A percentile compares a stretch with the other conserved stretches of the same genome.
phyloP scores from a whole-genome alignment of 805 yeast species.

The Metschnikowia peoriensis region DNA sequence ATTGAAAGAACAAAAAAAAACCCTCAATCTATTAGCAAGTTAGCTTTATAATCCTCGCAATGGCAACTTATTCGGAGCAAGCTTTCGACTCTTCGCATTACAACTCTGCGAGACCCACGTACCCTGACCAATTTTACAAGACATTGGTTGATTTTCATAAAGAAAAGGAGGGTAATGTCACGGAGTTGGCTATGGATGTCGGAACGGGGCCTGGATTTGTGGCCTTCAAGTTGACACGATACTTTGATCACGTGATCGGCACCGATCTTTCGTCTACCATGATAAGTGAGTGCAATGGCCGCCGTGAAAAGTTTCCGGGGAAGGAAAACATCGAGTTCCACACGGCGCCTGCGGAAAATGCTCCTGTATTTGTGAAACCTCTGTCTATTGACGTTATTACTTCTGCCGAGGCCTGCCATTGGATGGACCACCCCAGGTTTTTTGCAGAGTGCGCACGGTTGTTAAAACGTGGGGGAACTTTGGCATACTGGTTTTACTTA shows the following conservation, averaged over 20 bases:
- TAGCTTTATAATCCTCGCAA: slow-evolving; percentile 18
- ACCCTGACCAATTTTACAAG: slow-evolving; percentile 52
- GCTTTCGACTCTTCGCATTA: slow-evolving; percentile 55
- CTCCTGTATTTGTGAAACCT: slow-evolving; percentile 20
- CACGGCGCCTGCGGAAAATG: slow-evolving; percentile 26
- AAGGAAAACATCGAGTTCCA: slow-evolving; percentile 19
- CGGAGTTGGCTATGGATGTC: slow-evolving; percentile 54
- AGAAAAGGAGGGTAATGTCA: slow-evolving; percentile 20
- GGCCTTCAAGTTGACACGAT: slow-evolving; percentile 47
- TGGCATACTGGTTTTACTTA: slow-evolving; percentile 77
- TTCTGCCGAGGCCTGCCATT: slow-evolving; percentile 86
- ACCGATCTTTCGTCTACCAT: slow-evolving; percentile 59
- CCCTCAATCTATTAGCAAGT: neutral
- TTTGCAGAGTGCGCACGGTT: slow-evolving; percentile 49
- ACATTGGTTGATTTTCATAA: slow-evolving; percentile 42
- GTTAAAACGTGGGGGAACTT: slow-evolving; percentile 60
- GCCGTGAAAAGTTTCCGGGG: slow-evolving; percentile 2
- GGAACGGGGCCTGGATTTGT: slow-evolving; percentile 86
- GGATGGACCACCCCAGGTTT: slow-evolving; percentile 63
- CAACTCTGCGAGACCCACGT: slow-evolving; percentile 61
- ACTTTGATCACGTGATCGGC: slow-evolving; percentile 55
- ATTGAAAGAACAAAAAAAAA: neutral
- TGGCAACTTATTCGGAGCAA: slow-evolving; percentile 62
- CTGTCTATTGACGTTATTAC: slow-evolving; percentile 60
- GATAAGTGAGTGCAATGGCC: slow-evolving; percentile 38